Conservation (phyloP, 768 basidiomycete genomes). For the Clitopilus hobsonii region DNA sequence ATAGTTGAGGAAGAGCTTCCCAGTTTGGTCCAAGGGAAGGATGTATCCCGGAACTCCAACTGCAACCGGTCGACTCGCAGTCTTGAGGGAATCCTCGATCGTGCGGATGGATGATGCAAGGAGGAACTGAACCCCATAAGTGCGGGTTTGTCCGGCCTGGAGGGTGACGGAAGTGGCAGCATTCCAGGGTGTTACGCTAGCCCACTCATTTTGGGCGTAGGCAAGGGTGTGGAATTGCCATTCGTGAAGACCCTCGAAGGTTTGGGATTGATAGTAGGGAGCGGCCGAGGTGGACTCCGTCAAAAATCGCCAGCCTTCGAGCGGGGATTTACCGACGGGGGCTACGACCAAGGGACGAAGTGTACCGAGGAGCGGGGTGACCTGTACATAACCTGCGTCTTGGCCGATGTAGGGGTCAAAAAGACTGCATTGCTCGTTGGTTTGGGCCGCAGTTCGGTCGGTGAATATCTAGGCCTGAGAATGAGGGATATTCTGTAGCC, state of each 20-base stretch:
- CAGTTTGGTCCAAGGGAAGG: constrained; percentile 41
- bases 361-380: constrained; percentile 50
- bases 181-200: constrained; percentile 48
- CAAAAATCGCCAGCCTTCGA: constrained; percentile 58
- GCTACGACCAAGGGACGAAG: constrained; percentile 46
- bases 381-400: constrained; percentile 51
- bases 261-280: constrained; percentile 53
- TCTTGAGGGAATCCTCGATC: constrained; percentile 40
- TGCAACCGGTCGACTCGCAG: constrained; percentile 40
- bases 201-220: constrained; percentile 54
- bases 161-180: constrained; percentile 43
- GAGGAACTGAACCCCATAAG: constrained; percentile 49
- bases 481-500: not conserved
- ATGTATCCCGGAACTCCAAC: constrained; percentile 52
- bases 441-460: constrained; percentile 43
- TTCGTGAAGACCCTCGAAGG: constrained; percentile 55
- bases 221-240: constrained; percentile 58
- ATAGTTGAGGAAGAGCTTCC: constrained; percentile 48
- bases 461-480: constrained; percentile 43
- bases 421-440: constrained; percentile 47
- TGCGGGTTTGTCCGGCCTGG: constrained; percentile 41
- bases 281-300: constrained; percentile 40
- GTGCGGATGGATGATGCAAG: constrained; percentile 44
- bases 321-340: constrained; percentile 40
- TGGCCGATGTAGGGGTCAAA: constrained; percentile 57